A percentile compares a stretch with the other conserved stretches of the same genome.
phyloP scores from a whole-genome alignment of 73 alveolate genomes.

The Stentor coeruleus region DNA sequence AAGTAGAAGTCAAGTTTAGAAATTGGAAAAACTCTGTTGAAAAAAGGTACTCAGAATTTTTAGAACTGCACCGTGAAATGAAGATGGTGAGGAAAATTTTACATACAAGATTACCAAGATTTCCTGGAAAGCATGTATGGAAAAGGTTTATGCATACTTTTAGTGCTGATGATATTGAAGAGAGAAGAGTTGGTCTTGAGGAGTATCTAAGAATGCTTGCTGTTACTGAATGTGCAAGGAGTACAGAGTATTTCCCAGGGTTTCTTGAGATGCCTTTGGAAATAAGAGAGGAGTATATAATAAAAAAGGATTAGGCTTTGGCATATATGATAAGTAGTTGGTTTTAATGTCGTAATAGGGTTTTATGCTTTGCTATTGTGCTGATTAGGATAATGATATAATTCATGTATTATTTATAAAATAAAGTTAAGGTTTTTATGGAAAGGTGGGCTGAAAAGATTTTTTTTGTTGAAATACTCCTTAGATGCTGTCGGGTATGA shows the following conservation, averaged over 20 bases:
- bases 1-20: not conserved
- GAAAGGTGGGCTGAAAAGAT: too few species aligned
- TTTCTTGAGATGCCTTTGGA: not conserved
- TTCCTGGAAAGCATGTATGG: constrained; percentile 14
- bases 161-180: not conserved
- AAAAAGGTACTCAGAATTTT: constrained; percentile 13
- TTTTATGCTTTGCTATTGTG: too few species aligned
- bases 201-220: not conserved
- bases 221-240: not conserved
- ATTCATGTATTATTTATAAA: too few species aligned
- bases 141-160: not conserved
- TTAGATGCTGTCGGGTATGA: too few species aligned
- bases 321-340: too few species aligned
- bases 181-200: not conserved
- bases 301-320: too few species aligned
- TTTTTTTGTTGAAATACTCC: too few species aligned
- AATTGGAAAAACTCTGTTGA: not conserved
- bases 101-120: not conserved
- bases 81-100: not conserved
- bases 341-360: too few species aligned
- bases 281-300: not conserved
- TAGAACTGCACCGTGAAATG: constrained; percentile 5
- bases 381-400: too few species aligned
- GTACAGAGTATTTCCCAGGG: not conserved
- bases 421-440: too few species aligned